phyloP scores from a whole-genome alignment of 306 rosid genomes.

The peach (Prunus persica) region Prunus_persica_NCBIv2 NC_034015.1:3142001-3142500 shows the following conservation, averaged over 20 bases:
- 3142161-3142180: background rate
- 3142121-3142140: background rate
- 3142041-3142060: background rate
- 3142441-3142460: background rate
- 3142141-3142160: background rate
- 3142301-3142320: conserved; percentile 9
- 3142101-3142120: background rate
- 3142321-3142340: background rate
- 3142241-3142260: conserved; percentile 9
- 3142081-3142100: background rate
- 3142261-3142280: conserved; percentile 1
- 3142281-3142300: background rate
- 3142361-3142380: conserved; percentile 13
- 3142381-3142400: conserved; percentile 1
- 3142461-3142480: background rate
- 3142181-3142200: background rate
- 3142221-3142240: background rate
- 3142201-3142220: conserved; percentile 4
- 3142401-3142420: background rate
- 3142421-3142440: background rate
- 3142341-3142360: background rate
- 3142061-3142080: background rate
- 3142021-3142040: background rate
- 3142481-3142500: background rate
- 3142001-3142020: background rate